Conservation (phyloP, 192 early-diverging fungal species). For the Fimicolochytrium jonesii region DNA sequence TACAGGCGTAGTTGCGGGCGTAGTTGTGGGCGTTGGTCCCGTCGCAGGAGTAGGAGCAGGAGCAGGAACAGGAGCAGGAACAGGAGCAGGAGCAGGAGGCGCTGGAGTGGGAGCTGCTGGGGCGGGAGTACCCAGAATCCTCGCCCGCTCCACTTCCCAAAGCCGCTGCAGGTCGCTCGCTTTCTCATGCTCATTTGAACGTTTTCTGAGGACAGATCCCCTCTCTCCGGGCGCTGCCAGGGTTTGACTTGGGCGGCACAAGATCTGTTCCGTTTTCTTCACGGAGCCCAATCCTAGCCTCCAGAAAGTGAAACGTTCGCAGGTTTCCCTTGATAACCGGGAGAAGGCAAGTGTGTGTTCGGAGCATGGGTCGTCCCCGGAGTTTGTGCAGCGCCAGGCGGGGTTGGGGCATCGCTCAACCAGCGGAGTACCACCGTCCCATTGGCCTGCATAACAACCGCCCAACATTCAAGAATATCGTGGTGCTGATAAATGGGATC, state of each 20-base stretch:
- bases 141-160: not conserved
- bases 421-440: too few relatives aligned
- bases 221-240: too few relatives aligned
- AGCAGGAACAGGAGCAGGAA: not conserved
- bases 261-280: not conserved
- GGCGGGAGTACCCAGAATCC: not conserved
- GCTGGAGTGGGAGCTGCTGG: not conserved
- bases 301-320: not conserved
- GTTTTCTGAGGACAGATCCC: too few relatives aligned
- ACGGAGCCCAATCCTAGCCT: not conserved
- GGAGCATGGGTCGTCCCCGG: too few relatives aligned
- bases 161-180: not conserved
- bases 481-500: too few relatives aligned
- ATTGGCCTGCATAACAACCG: too few relatives aligned
- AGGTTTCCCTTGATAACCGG: not conserved
- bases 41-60: not conserved
- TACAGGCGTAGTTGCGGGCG: too few relatives aligned
- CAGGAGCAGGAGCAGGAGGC: not conserved
- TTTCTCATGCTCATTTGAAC: not conserved
- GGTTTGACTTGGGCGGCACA: not conserved
- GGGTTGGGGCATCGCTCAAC: too few relatives aligned
- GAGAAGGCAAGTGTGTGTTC: too few relatives aligned
- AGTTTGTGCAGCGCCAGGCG: too few relatives aligned
- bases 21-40: too few relatives aligned
- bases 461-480: too few relatives aligned